Conservation (phyloP, 2,329 filamentous ascomycete genomes). For the Aureobasidium mangrovei region DNA sequence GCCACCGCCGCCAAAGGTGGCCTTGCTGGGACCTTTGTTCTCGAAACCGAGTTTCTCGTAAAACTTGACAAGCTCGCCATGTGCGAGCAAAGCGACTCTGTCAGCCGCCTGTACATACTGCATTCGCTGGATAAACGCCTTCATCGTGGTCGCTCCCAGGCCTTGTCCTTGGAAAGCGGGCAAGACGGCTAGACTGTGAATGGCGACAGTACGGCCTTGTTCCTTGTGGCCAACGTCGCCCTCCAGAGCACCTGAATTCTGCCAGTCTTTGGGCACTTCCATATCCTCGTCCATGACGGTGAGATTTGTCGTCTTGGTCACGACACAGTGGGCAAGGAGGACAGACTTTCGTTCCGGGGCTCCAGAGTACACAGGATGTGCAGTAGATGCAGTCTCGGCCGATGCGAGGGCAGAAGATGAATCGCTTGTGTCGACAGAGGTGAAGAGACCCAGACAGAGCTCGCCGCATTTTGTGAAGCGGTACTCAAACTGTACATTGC, state of each 20-base stretch:
- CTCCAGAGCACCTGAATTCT: slow-evolving; percentile 21
- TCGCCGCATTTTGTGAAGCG: slow-evolving; percentile 66
- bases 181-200: slow-evolving; percentile 75
- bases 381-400: slow-evolving; percentile 46
- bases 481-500: slow-evolving; percentile 56
- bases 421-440: slow-evolving; percentile 48
- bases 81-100: slow-evolving; percentile 66
- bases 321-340: slow-evolving; percentile 68
- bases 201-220: slow-evolving; percentile 61
- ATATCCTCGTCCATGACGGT: slow-evolving; percentile 69
- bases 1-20: slow-evolving; percentile 65
- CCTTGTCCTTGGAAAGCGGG: slow-evolving; percentile 66
- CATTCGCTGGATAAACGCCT: slow-evolving; percentile 69
- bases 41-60: slow-evolving; percentile 70
- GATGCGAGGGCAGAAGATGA: slow-evolving; percentile 40
- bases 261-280: slow-evolving; percentile 62
- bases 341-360: slow-evolving; percentile 51
- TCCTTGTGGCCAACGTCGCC: slow-evolving; percentile 56
- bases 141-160: slow-evolving; percentile 64
- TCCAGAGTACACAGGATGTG: slow-evolving; percentile 51
- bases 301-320: slow-evolving; percentile 57
- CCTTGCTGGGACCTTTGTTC: slow-evolving; percentile 58
- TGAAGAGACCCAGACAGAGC: slow-evolving; percentile 72
- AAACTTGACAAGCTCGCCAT: slow-evolving; percentile 63
- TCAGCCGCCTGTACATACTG: slow-evolving; percentile 61